Conservation (phyloP, 2,329 filamentous ascomycete species). For the Aspergillus sp. region DNA sequence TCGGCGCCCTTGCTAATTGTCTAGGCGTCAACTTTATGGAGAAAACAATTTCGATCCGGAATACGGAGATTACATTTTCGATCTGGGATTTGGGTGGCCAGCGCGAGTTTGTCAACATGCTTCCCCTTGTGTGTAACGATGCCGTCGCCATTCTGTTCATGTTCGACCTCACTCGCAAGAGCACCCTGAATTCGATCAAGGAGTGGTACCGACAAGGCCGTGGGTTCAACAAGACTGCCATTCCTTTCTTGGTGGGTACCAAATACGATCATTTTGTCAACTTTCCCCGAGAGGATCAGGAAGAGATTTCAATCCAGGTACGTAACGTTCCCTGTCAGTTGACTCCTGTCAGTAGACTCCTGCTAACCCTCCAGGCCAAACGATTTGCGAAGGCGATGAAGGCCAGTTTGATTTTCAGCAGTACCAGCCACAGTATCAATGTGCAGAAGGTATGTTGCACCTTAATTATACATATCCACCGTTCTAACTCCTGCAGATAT, state of each 20-base stretch:
- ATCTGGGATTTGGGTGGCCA: slow-evolving; percentile 99
- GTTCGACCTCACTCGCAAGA: slow-evolving; percentile 98
- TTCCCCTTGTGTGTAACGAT: slow-evolving; percentile 98
- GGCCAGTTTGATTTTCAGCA: slow-evolving; percentile 95
- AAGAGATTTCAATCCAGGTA: slow-evolving; percentile 97
- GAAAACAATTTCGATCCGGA: slow-evolving; percentile 98
- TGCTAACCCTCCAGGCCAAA: slow-evolving; percentile 64
- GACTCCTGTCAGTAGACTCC: neutral
- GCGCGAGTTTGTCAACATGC: slow-evolving; percentile 99
- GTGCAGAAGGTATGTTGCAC: slow-evolving; percentile 78
- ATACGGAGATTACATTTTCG: slow-evolving; percentile 98
- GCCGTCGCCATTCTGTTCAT: slow-evolving; percentile 98
- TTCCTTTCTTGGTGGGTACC: slow-evolving; percentile 93
- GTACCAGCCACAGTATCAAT: slow-evolving; percentile 98
- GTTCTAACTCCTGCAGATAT: slow-evolving; percentile 66
- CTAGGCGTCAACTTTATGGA: slow-evolving; percentile 99
- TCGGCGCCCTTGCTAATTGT: slow-evolving; percentile 12
- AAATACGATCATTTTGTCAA: slow-evolving; percentile 99
- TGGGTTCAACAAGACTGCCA: slow-evolving; percentile 99
- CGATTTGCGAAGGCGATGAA: slow-evolving; percentile 98
- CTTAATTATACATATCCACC: neutral
- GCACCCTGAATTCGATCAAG: slow-evolving; percentile 98
- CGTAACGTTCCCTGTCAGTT: slow-evolving; percentile 8
- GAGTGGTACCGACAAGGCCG: slow-evolving; percentile 98
- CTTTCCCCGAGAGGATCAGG: slow-evolving; percentile 94